Conservation (phyloP, 2,329 filamentous ascomycete genomes). For the Fusarium sp. region DNA sequence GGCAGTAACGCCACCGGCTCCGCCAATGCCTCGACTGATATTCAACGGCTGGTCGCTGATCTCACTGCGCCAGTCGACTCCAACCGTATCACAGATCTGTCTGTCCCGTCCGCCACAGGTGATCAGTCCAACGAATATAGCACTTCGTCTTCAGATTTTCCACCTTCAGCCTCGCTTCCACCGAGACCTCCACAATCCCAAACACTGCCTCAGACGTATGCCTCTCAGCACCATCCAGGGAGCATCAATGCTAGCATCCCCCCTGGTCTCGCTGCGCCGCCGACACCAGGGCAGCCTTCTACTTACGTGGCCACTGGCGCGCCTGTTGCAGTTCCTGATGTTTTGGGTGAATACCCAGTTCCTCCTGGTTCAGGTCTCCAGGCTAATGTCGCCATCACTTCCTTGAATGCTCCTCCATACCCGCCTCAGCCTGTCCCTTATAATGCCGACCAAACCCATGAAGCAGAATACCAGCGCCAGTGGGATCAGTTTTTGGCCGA, state of each 20-base stretch:
- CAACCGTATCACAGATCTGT: conserved; percentile 47
- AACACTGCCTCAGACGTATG: conserved; percentile 52
- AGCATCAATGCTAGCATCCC: conserved; percentile 48
- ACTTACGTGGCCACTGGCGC: conserved; percentile 50
- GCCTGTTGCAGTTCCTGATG: conserved; percentile 49
- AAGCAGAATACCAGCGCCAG: conserved; percentile 66
- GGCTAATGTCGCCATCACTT: conserved; percentile 44
- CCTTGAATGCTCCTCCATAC: conserved; percentile 49
- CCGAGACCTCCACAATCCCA: conserved; percentile 58
- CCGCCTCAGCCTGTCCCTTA: conserved; percentile 46
- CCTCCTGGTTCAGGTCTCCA: conserved; percentile 47
- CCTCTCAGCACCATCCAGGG: conserved; percentile 52
- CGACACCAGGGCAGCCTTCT: conserved; percentile 49
- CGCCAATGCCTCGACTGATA: conserved; percentile 51
- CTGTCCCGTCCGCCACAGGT: conserved; percentile 41
- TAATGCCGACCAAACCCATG: conserved; percentile 50
- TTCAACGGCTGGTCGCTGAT: conserved; percentile 56
- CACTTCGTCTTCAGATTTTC: conserved; percentile 49
- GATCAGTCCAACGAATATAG: conserved; percentile 42
- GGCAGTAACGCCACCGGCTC: conserved; percentile 44
- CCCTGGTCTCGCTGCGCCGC: conserved; percentile 45
- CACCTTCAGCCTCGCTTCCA: conserved; percentile 58
- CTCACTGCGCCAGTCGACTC: conserved; percentile 52
- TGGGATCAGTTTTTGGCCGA: conserved; percentile 80
- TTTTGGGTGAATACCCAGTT: conserved; percentile 47